Evolutionary conservation across 257 asterid species (phyloP).

Genomic region (Oldenlandia corymbosa): DNA sequence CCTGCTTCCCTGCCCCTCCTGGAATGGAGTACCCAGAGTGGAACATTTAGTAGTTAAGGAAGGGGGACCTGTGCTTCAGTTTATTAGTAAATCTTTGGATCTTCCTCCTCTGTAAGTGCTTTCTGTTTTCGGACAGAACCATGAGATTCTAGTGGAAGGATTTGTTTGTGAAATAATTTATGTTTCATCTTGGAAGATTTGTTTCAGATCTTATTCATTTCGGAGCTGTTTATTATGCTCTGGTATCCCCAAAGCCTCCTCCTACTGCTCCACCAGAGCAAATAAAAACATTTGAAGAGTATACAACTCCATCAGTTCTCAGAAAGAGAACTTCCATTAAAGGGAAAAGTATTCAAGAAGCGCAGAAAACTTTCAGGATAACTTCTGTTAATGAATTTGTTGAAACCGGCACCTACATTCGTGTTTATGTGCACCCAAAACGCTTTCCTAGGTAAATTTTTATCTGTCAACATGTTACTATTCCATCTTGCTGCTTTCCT

Average conservation of each 20-base stretch:
- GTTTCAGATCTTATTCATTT: slow-evolving; percentile 92
- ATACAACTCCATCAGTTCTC: slow-evolving; percentile 64
- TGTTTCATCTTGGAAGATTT: slow-evolving; percentile 46
- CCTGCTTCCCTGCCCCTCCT: slow-evolving; percentile 79
- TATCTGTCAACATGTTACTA: background rate
- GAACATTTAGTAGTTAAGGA: slow-evolving; percentile 74
- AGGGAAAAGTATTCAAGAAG: slow-evolving; percentile 84
- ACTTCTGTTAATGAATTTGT: slow-evolving; percentile 55
- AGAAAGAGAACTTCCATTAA: slow-evolving; percentile 63
- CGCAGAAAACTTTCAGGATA: slow-evolving; percentile 79
- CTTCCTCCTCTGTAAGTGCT: slow-evolving; percentile 77
- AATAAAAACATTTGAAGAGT: slow-evolving; percentile 50
- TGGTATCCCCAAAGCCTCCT: slow-evolving; percentile 93
- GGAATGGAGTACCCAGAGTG: slow-evolving; percentile 76
- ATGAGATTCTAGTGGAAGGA: background rate
- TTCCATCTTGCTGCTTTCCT: background rate
- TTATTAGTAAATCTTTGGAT: slow-evolving; percentile 50
- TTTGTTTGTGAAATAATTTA: slow-evolving; percentile 18
- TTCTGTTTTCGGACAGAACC: slow-evolving; percentile 1
- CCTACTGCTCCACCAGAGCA: slow-evolving; percentile 72
- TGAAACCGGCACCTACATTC: slow-evolving; percentile 85
- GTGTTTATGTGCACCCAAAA: slow-evolving; percentile 94
- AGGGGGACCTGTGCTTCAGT: slow-evolving; percentile 79
- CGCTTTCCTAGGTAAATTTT: slow-evolving; percentile 90
- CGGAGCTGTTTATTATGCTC: slow-evolving; percentile 89